Conservation (phyloP, 2,329 filamentous ascomycete genomes). For the Aspergillus pseudotamarii region DNA sequence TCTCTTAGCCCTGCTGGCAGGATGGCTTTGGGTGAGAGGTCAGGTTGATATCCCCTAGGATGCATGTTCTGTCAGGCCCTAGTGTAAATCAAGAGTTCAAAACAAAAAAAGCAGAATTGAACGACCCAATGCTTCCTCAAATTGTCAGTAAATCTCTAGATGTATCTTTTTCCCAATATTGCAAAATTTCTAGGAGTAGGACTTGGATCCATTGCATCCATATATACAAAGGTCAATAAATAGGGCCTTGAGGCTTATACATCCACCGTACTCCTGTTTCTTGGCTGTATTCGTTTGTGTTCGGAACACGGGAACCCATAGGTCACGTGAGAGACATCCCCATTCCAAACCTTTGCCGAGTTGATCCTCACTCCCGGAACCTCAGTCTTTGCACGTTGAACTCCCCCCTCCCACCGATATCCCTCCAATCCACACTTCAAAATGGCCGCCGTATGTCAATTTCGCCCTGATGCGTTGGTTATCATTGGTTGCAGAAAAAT, state of each 20-base stretch:
- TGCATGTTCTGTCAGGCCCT: slow-evolving; percentile 26
- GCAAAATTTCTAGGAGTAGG: background rate
- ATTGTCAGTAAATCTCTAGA: background rate
- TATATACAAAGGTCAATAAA: background rate
- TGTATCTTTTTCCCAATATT: background rate
- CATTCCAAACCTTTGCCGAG: slow-evolving; percentile 44
- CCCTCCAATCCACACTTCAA: slow-evolving; percentile 34
- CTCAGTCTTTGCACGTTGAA: slow-evolving; percentile 39
- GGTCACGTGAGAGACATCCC: slow-evolving; percentile 33
- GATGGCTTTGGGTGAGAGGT: slow-evolving; percentile 35
- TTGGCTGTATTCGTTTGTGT: slow-evolving; percentile 18
- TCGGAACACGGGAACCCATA: slow-evolving; percentile 29
- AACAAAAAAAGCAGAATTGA: slow-evolving; percentile 32
- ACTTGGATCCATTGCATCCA: too few species aligned
- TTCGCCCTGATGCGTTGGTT: background rate
- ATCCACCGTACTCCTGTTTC: background rate
- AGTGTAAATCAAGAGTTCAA: slow-evolving; percentile 43
- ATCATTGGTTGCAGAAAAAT: slow-evolving; percentile 3
- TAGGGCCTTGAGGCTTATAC: background rate
- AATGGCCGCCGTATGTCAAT: slow-evolving; percentile 47
- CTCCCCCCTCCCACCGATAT: slow-evolving; percentile 33
- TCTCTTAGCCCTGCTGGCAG: slow-evolving; percentile 27
- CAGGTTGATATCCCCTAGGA: slow-evolving; percentile 30
- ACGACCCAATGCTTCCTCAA: slow-evolving; percentile 15
- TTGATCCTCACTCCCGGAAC: slow-evolving; percentile 38